phyloP scores from a whole-genome alignment of 1,139 yeast species.

The Candida sanyaensis region DNA sequence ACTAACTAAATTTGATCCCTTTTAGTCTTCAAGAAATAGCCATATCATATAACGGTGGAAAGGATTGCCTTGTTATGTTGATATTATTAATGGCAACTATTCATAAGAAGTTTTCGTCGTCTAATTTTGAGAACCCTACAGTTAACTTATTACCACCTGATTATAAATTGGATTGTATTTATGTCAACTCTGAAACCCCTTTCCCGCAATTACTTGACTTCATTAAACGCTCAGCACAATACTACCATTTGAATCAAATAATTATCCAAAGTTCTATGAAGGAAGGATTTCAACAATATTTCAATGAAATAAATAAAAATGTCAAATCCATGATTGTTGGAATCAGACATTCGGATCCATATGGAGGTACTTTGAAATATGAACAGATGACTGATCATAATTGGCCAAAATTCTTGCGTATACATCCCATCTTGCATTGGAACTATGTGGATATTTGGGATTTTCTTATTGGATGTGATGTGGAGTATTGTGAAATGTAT shows the following conservation, averaged over 20 bases:
- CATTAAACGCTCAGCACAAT: conserved; percentile 39
- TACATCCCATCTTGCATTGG: conserved; percentile 87
- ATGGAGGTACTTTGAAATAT: conserved; percentile 52
- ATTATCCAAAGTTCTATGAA: conserved; percentile 55
- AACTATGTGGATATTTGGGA: conserved; percentile 78
- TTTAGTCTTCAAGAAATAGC: conserved; percentile 56
- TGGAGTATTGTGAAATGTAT: conserved; percentile 68
- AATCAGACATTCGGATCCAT: conserved; percentile 80
- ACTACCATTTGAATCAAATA: conserved; percentile 48
- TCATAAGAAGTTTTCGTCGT: conserved; percentile 29
- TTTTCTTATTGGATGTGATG: conserved; percentile 48
- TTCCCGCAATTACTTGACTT: conserved; percentile 60
- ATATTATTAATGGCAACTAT: conserved; percentile 63
- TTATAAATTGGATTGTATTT: conserved; percentile 56
- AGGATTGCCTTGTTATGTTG: conserved; percentile 85
- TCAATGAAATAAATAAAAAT: conserved; percentile 41
- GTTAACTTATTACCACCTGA: conserved; percentile 25
- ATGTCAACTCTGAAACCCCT: conserved; percentile 68
- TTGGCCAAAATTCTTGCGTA: conserved; percentile 82
- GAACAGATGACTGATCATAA: conserved; percentile 76
- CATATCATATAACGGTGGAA: conserved; percentile 86
- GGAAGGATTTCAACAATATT: conserved; percentile 63
- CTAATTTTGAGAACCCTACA: conserved; percentile 11
- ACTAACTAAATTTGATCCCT: conserved; percentile 17
- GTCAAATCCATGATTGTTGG: conserved; percentile 77